phyloP scores from a whole-genome alignment of 2,329 filamentous ascomycete genomes.

The Zasmidium angulare region DNA sequence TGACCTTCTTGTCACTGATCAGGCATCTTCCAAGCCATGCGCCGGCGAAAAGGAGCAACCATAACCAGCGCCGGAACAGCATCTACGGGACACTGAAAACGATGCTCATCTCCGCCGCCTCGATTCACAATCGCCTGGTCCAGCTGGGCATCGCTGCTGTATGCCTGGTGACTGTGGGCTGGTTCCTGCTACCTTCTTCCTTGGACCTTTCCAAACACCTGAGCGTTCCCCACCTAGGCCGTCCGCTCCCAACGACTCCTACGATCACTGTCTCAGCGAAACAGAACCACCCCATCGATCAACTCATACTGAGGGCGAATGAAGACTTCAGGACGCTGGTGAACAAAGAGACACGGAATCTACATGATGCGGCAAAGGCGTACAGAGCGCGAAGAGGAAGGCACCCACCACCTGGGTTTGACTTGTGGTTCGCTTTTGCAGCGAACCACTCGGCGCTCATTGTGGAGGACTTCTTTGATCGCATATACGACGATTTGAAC shows the following conservation, averaged over 20 bases:
- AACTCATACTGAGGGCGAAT: conserved; percentile 38
- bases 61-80: not conserved
- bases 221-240: conserved; percentile 13
- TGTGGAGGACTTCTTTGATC: conserved; percentile 53
- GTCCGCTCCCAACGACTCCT: conserved; percentile 10
- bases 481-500: conserved; percentile 50
- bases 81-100: conserved; percentile 1
- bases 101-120: conserved; percentile 29
- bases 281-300: conserved; percentile 40
- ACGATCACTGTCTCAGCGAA: conserved; percentile 18
- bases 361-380: conserved; percentile 41
- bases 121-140: conserved; percentile 33
- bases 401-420: conserved; percentile 53
- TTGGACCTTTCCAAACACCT: conserved; percentile 20
- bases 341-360: conserved; percentile 36
- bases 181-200: conserved; percentile 23
- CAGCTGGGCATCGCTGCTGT: conserved; percentile 29
- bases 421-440: conserved; percentile 49
- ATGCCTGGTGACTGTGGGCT: conserved; percentile 23
- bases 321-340: conserved; percentile 33
- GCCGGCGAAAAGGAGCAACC: conserved; percentile 1
- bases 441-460: conserved; percentile 43
- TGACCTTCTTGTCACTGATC: not conserved
- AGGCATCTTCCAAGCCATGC: conserved; percentile 2
- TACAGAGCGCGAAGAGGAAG: conserved; percentile 48